Base-by-base conservation (phyloP, 2,329 filamentous ascomycete genomes). In the Colletotrichum horii region DNA sequence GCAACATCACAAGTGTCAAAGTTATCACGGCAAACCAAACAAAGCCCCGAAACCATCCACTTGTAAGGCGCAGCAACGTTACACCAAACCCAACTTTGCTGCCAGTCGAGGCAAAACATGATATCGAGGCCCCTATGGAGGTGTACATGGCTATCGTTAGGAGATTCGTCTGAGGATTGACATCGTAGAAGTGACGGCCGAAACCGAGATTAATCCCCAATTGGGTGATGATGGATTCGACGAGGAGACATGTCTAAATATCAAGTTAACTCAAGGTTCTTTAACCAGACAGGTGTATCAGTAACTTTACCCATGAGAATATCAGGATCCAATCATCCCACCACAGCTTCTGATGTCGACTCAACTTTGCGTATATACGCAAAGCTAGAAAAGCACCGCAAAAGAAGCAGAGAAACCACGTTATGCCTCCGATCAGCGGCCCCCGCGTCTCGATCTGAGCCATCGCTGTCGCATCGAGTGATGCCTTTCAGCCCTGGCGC, bases 71-170 rank as follows among this genome's bases (percentile, higher is more conserved):
- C 30, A 83, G 78, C 15, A 83, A 68, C n/a, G 80, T 81, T 19
- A 81, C 66, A 15, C 79, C 78, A 43, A 83, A 81, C 0, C 79
- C 80, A 1, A 80, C 80, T 62, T 83, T 82, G 74, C 79, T 79
- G 6, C 69, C 62, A 2, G 73, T 72, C 3, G 76, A 79, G n/a
- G 28, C 65, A 24, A 66, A 78, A 58, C 30, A 76, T 12, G 56
- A 78, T 28, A 73, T 73, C 24, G 66, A 78, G 19, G 60, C 76
- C 22, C 70, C 70, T 11, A 73, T 70, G 4, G 70, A 71, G 15
- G 65, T 58, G 24, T 73, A 76, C 32, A 71, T 28, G 6, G 67
- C 71, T 6, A 76, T 76, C 4, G 68, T 64, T n/a, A 71, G 15
- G 16, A 69, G 60, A 24, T 74, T 76, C 15, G 66, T 52, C 43